Evolutionary conservation across 441 rosid species (phyloP).

Genomic region (Daphne laureola): DNA sequence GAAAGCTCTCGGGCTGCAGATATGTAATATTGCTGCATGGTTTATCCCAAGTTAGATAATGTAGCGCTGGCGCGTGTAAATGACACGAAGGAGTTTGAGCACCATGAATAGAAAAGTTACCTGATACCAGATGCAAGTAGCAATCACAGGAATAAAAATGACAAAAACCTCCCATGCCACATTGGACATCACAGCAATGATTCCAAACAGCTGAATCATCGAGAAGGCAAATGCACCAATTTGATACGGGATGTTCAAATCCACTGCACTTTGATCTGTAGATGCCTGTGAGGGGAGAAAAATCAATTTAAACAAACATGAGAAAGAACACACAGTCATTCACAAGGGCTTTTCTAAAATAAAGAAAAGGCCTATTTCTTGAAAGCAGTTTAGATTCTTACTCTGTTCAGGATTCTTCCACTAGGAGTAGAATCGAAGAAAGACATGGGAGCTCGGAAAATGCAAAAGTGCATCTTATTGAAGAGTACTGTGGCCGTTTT

Average conservation of each 20-base stretch:
- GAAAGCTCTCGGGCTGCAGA: constrained; percentile 72
- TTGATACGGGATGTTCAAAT: constrained; percentile 40
- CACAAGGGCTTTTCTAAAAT: constrained; percentile 3
- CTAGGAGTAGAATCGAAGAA: constrained; percentile 97
- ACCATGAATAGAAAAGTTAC: constrained; percentile 15
- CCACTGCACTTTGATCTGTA: constrained; percentile 70
- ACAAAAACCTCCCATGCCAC: constrained; percentile 75
- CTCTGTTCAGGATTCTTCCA: constrained; percentile 81
- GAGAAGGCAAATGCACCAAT: constrained; percentile 43
- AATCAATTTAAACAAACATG: background rate
- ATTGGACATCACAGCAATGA: constrained; percentile 77
- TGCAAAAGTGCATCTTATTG: constrained; percentile 70
- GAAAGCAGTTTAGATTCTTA: constrained; percentile 22
- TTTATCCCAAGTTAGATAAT: constrained; percentile 9
- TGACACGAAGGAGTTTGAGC: too few species aligned
- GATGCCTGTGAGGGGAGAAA: constrained; percentile 42
- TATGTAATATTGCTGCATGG: constrained; percentile 65
- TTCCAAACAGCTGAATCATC: constrained; percentile 52
- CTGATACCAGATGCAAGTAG: constrained; percentile 69
- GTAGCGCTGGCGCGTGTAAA: too few species aligned
- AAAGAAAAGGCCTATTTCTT: background rate
- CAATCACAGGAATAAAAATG: constrained; percentile 62
- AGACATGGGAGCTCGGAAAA: constrained; percentile 89
- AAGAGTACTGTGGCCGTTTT: constrained; percentile 90
- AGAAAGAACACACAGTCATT: too few species aligned